phyloP scores from a whole-genome alignment of 2,329 filamentous ascomycete genomes.

The Teratosphaeria viscida region DNA sequence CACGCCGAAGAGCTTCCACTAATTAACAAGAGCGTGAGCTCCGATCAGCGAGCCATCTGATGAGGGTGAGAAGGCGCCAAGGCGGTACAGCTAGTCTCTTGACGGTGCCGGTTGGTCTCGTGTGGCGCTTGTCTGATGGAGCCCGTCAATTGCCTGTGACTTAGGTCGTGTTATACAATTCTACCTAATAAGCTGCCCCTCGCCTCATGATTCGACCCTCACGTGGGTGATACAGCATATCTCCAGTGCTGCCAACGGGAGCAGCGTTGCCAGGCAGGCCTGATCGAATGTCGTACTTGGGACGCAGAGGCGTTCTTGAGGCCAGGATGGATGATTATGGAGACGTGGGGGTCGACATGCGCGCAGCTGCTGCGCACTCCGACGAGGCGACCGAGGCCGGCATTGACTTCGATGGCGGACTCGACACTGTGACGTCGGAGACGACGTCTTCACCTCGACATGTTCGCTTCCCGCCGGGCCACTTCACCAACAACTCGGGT shows the following conservation, averaged over 20 bases:
- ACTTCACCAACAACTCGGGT: constrained; percentile 22
- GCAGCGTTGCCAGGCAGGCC: background rate
- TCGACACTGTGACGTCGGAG: constrained; percentile 7
- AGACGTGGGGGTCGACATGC: constrained; percentile 11
- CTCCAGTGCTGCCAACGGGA: background rate
- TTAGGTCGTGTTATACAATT: background rate
- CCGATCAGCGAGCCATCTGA: background rate
- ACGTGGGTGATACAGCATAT: background rate
- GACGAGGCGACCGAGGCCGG: constrained; percentile 14
- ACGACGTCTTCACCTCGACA: constrained; percentile 24
- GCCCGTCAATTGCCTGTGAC: background rate
- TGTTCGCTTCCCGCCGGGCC: constrained; percentile 22
- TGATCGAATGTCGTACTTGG: background rate
- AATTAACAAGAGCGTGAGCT: background rate
- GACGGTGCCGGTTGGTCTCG: background rate
- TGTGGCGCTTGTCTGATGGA: background rate
- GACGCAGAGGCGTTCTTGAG: constrained; percentile 6
- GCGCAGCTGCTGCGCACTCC: constrained; percentile 10
- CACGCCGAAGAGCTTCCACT: background rate
- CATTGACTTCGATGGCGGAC: constrained; percentile 7
- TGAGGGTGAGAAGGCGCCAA: background rate
- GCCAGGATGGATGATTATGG: constrained; percentile 8
- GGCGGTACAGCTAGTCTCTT: background rate
- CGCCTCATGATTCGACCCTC: background rate
- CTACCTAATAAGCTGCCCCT: background rate